Base-by-base conservation (phyloP, 176 grass and related monocot species). In the Carex parvula region DNA sequence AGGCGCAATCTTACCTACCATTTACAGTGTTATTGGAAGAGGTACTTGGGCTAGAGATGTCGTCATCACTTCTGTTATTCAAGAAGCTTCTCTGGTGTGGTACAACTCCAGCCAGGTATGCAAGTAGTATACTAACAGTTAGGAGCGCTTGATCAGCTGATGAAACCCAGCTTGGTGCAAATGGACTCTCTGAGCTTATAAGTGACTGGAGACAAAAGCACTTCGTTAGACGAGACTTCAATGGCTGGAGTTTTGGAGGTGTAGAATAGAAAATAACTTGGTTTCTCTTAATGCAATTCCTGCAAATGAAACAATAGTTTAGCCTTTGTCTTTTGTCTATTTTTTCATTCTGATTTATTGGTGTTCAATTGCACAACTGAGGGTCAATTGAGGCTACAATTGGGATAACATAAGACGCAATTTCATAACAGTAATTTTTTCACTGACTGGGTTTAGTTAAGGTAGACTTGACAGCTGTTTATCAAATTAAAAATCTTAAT, bases 1-100 rank as follows among this genome's bases (percentile, higher is more conserved):
- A 66, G 81, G 84, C 57, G 22, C 83, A 89, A 30, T 92, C 95
- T 98, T 98, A 98, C 95, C 95, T 95, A 95, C 96, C 96, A 93
- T 92, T 86, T 87, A 87, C 76, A 82, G 84, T 87, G 87, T 41
- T 68, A 70, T 60, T 52, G 33, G 1, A 57, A 44, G 85, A 62
- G 48, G 81, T 77, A 39, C 84, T 42, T 16, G 79, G 57, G 10
- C 66, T 46, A 88, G 87, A 84, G 15, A 54, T 50, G 61, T 11
- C 24, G 35, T 52, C 21, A 3, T 46, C 44, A 30, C 60, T 83
- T 37, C 42, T 81, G 4, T 46, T 79, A 60, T 56, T 77, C 50
- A 77, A 77, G 30, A 77, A 77, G 73, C 52, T 77, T 32, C 52
- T 77, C 73, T 77, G 12, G 2, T 61, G 26, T 46, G 96, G 96